Evolutionary conservation across 2,329 filamentous ascomycete genomes (phyloP).

Genomic region (Cercospora berteroae): DNA sequence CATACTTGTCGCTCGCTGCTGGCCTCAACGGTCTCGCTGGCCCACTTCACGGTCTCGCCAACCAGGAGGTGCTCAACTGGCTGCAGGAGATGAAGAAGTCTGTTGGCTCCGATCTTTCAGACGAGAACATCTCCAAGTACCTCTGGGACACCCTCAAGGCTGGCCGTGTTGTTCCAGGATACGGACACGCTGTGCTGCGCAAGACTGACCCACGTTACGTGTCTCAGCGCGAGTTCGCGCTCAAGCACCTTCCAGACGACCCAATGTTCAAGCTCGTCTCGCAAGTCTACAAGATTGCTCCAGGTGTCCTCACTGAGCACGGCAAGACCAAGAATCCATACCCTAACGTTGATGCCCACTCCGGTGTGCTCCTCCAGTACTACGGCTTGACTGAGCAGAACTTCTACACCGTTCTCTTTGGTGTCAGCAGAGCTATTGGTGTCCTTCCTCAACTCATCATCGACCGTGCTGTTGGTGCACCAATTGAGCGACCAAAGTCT

Average conservation of each 20-base stretch:
- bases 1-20: constrained; percentile 92
- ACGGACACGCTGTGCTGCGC: constrained; percentile 97
- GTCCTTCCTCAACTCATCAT: constrained; percentile 99
- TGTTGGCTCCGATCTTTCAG: constrained; percentile 90
- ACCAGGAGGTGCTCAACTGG: constrained; percentile 99
- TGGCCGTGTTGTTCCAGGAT: constrained; percentile 94
- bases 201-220: constrained; percentile 99
- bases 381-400: constrained; percentile 98
- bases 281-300: constrained; percentile 99
- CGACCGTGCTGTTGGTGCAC: constrained; percentile 92
- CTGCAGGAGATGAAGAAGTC: constrained; percentile 97
- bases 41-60: constrained; percentile 96
- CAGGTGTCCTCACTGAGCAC: constrained; percentile 96
- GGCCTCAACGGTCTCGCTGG: constrained; percentile 97
- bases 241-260: constrained; percentile 90
- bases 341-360: constrained; percentile 99
- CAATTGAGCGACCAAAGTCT: constrained; percentile 98
- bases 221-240: constrained; percentile 95
- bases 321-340: constrained; percentile 99
- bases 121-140: constrained; percentile 97
- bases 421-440: constrained; percentile 96
- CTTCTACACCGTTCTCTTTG: constrained; percentile 99
- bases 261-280: constrained; percentile 99
- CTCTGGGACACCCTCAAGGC: constrained; percentile 95
- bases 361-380: constrained; percentile 98